Conservation (phyloP, 2,329 filamentous ascomycete species). For the Huntiella abstrusa region DNA sequence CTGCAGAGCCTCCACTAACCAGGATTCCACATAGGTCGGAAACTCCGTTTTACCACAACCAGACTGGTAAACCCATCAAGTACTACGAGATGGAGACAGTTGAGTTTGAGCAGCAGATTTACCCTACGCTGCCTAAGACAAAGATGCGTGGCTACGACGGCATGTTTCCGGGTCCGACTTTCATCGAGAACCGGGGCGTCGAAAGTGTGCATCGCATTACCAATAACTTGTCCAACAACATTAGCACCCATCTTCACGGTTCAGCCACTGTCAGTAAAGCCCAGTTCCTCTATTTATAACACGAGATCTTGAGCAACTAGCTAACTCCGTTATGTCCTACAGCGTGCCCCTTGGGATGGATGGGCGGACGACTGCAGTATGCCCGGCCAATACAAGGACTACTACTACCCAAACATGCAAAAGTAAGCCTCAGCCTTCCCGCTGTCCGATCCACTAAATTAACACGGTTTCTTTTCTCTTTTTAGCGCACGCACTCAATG, state of each 20-base stretch:
- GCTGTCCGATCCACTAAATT: background rate
- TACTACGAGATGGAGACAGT: conserved; percentile 21
- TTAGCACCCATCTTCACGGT: conserved; percentile 35
- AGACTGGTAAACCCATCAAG: conserved; percentile 18
- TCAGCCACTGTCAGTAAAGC: conserved; percentile 21
- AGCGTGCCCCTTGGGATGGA: conserved; percentile 23
- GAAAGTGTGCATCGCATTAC: conserved; percentile 35
- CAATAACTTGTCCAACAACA: conserved; percentile 27
- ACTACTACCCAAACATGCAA: conserved; percentile 41
- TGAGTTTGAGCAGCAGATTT: conserved; percentile 19
- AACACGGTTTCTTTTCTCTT: background rate
- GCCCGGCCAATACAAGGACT: conserved; percentile 38
- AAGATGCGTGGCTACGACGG: conserved; percentile 32
- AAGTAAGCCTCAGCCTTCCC: conserved; percentile 7
- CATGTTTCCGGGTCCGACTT: conserved; percentile 33
- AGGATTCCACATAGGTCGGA: background rate
- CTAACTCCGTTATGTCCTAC: background rate
- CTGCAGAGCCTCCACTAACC: no score
- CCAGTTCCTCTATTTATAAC: background rate
- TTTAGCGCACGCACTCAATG: conserved; percentile 30
- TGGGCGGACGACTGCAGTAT: conserved; percentile 34
- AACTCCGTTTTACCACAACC: conserved; percentile 19
- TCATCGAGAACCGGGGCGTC: conserved; percentile 27
- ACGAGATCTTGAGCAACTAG: background rate
- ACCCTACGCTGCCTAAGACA: conserved; percentile 18